Percentiles rank a stretch among this genome's conserved stretches.
Evolutionary conservation across 1,284 basidiomycete genomes (phyloP).

Genomic region (Ceratobasidium sp.): DNA sequence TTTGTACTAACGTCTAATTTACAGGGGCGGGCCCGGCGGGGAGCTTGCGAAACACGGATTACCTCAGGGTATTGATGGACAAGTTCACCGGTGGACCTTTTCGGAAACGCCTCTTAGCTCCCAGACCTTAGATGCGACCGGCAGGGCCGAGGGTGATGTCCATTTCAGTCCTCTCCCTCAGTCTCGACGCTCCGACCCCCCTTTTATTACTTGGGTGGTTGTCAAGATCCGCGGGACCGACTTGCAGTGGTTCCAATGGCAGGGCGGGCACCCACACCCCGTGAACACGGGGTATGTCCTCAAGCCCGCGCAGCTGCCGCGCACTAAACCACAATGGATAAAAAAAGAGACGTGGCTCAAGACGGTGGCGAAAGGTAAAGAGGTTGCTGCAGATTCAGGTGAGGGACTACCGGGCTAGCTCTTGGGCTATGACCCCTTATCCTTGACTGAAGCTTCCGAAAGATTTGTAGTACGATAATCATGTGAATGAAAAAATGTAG

Average conservation of each 20-base stretch:
- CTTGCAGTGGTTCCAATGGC: background rate
- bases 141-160: background rate
- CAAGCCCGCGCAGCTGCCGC: background rate
- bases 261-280: background rate
- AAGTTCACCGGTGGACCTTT: background rate
- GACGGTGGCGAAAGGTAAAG: background rate
- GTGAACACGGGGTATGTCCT: background rate
- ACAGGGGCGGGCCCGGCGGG: background rate
- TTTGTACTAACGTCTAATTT: background rate
- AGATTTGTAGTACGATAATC: too few relatives aligned
- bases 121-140: background rate
- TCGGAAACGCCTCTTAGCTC: background rate
- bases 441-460: too few relatives aligned
- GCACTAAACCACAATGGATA: background rate
- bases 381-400: background rate
- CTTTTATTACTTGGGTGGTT: background rate
- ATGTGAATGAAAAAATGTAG: too few relatives aligned
- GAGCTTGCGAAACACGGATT: background rate
- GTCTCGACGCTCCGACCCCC: background rate
- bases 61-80: background rate
- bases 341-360: background rate
- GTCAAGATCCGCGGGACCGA: background rate
- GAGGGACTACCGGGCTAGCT: background rate
- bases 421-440: too few relatives aligned
- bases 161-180: background rate